Percentiles rank a stretch among this genome's conserved stretches.
Evolutionary conservation across 2,329 filamentous ascomycete species (phyloP).

Genomic region (Nakataea oryzae): DNA sequence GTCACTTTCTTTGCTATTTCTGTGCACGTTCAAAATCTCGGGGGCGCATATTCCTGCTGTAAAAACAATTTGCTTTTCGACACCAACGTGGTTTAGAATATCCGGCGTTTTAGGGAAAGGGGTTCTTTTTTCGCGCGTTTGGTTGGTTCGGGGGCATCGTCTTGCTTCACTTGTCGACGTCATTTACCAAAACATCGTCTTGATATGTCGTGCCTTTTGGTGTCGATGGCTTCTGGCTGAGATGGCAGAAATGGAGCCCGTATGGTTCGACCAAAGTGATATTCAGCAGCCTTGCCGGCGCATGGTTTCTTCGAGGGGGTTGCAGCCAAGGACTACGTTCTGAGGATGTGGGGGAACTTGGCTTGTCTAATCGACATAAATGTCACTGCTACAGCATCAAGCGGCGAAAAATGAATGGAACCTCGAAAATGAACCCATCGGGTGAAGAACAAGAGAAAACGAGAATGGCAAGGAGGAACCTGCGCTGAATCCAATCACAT

Average conservation of each 20-base stretch:
- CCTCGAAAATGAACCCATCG: no score
- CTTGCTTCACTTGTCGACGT: background rate
- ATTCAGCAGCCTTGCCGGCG: background rate
- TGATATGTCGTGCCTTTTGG: background rate
- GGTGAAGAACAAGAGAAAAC: background rate
- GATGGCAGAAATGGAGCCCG: background rate
- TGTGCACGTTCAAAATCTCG: background rate
- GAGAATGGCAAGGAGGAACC: background rate
- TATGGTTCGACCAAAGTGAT: background rate
- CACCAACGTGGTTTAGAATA: background rate
- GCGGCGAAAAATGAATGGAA: no score
- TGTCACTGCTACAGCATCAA: background rate
- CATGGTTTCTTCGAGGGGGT: background rate
- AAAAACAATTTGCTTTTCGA: conserved; percentile 3
- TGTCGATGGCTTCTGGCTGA: background rate
- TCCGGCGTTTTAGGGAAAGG: conserved; percentile 1
- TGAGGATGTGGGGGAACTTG: background rate
- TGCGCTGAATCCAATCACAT: background rate
- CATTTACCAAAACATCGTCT: background rate
- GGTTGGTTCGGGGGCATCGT: background rate
- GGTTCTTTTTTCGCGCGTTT: background rate
- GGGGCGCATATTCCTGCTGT: background rate
- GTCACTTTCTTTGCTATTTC: background rate
- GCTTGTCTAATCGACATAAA: background rate
- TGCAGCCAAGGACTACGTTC: background rate